Conservation (phyloP, 257 asterid genomes). For the Handroanthus guayacan region DNA sequence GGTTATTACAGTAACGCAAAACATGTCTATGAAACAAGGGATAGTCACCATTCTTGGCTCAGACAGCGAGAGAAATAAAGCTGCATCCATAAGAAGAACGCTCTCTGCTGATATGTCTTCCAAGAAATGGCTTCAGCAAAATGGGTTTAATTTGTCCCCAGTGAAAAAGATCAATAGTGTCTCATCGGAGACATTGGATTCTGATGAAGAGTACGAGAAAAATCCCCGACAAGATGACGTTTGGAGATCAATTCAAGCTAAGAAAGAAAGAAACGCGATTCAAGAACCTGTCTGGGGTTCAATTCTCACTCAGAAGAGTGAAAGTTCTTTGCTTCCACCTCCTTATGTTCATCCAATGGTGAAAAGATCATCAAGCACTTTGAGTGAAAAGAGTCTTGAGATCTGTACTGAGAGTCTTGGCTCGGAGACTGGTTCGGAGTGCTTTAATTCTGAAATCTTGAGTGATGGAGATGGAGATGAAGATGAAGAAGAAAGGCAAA, state of each 20-base stretch:
- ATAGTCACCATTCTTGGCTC: conserved; percentile 78
- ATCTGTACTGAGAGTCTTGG: conserved; percentile 93
- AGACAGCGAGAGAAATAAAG: conserved; percentile 39
- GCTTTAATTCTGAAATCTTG: conserved; percentile 45
- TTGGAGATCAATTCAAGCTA: conserved; percentile 62
- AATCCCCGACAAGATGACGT: conserved; percentile 53
- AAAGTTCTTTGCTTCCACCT: conserved; percentile 38
- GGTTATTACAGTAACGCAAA: background rate
- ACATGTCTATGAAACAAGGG: conserved; percentile 54
- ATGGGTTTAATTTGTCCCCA: conserved; percentile 43
- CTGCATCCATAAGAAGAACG: conserved; percentile 62
- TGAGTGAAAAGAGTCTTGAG: conserved; percentile 75
- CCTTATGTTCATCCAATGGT: conserved; percentile 69
- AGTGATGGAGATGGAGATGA: conserved; percentile 42
- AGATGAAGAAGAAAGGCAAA: conserved; percentile 13
- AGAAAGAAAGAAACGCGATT: conserved; percentile 23
- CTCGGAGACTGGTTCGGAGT: conserved; percentile 84
- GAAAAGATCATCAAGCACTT: conserved; percentile 51
- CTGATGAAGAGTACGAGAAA: conserved; percentile 38
- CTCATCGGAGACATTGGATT: conserved; percentile 37
- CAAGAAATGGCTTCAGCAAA: conserved; percentile 57
- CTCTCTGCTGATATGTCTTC: conserved; percentile 73
- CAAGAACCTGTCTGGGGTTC: conserved; percentile 50
- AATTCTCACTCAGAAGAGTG: conserved; percentile 52
- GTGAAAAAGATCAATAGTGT: conserved; percentile 36